Base-by-base conservation (phyloP, 2,329 filamentous ascomycete genomes). In the Epichloe glyceriae region DNA sequence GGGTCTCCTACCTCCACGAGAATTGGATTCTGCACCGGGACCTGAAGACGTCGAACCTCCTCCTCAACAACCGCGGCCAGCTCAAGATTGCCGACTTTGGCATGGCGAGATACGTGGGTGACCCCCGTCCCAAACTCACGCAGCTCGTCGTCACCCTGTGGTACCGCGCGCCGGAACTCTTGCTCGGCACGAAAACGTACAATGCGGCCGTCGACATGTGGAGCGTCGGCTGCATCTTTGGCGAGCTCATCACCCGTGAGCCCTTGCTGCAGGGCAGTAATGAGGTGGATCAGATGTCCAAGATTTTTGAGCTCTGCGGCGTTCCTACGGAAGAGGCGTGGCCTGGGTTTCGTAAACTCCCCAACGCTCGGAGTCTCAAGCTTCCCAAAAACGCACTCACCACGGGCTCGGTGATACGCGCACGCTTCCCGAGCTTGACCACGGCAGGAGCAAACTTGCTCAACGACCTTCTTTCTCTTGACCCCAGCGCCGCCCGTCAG, bases 1-100 rank as follows among this genome's bases (percentile, higher is more conserved):
- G 88, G 41, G 79, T 94, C 15, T 77, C 82, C 52, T 95, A 91
- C 69, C 81, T 98, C 14, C 93, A 98, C 71, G 76, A 79, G 45
- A 81, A 88, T 68, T 94, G 85, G 84, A 94, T 98, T 60, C 77
- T 98, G 53, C 89, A 93, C 70, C 88, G 90, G 51, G 90, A 96
- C 68, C 80, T 95, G 61, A 95, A 95, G 68, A 94, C 89, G 3
- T 91, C 86, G 46, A 95, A 95, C 62, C 82, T 98, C 45, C 82
- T 98, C 45, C 85, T 98, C 70, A 94, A 88, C 72, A 97, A 97
- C 72, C 86, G 89, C 44, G 93, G 93, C 44, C 83, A 86, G 65
- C 83, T 98, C 67, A 96, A 96, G 68, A 84, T 98, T 56, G 93
- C 93, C 53, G 93, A 98, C 69, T 98, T 98, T 64, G 93, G 93